Conservation (phyloP, 305 asterid genomes). For the Fraxinus sp. region DNA sequence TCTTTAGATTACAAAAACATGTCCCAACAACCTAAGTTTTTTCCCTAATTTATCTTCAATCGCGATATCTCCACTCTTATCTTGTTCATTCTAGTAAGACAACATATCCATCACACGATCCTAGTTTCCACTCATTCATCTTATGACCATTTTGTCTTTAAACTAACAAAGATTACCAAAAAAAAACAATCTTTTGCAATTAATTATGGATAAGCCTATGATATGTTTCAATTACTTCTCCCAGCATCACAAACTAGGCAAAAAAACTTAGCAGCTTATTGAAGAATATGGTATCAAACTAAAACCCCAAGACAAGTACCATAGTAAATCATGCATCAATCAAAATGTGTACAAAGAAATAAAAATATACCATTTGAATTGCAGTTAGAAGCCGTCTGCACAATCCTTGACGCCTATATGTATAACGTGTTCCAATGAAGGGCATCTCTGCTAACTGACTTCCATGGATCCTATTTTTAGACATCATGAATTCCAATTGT, state of each 20-base stretch:
- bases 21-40: not conserved
- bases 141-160: not conserved
- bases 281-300: slow-evolving; percentile 5
- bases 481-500: slow-evolving; percentile 21
- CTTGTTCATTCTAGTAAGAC: not conserved
- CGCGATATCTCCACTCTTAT: not conserved
- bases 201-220: not conserved
- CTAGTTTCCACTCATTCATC: not conserved
- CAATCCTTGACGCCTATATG: slow-evolving; percentile 84
- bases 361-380: slow-evolving; percentile 56
- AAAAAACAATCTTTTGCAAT: not conserved
- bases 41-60: not conserved
- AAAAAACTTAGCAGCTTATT: not conserved
- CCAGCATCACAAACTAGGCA: not conserved
- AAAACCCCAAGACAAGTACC: not conserved
- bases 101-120: not conserved
- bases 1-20: not conserved
- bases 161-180: not conserved
- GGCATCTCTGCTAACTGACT: slow-evolving; percentile 87
- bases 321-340: not conserved
- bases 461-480: slow-evolving; percentile 68
- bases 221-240: not conserved
- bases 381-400: slow-evolving; percentile 70
- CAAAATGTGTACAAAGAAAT: not conserved
- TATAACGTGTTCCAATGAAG: slow-evolving; percentile 75